Evolutionary conservation across 2,329 filamentous ascomycete genomes (phyloP), one percentile per base, ranked within the genome.

Genomic region (Cladophialophora chaetospira): DNA sequence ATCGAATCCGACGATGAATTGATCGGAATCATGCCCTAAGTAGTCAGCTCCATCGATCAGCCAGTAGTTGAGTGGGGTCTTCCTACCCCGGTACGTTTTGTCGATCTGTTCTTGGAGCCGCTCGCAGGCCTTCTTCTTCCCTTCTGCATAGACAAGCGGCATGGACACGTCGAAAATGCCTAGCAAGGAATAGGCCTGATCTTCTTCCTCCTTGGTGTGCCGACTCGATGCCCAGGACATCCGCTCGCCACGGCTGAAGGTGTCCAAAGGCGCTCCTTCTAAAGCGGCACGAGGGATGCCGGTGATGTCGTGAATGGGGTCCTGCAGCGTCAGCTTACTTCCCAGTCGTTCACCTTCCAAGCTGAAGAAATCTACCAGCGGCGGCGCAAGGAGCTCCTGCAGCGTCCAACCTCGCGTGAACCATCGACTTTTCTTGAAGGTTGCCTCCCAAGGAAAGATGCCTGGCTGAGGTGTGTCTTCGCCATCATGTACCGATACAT

Each of bases 71-170:
- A 29, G 33, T 15, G 19, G 9, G 29, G 25, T 31, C 25, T n/a
- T 48, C 52, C 31, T 49, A 56, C 53, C 53, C 6, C 23, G 26
- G 23, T 56, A 51, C 13, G 36, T 23, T 46, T 59, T 59, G 21
- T 55, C 38, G 42, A 62, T 62, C 35, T 42, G 53, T 15, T 60
- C 50, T 29, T 52, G 60, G 6, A 62, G 53, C 38, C 53, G 21
- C 19, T 42, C 31, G 11, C 40, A 48, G n/a, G 60, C 60, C 29
- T 57, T 57, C 26, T 40, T 40, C 19, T 40, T 47, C 49, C 50
- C 56, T 62, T 70, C 69, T 5, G 70, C 70, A 55, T 72, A 72
- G 1, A 70, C 47, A 6, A 70, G 49, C 4, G 68, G 66, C 65
- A 72, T 69, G 23, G 66, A 53, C 1, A 72, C 60, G 38, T 58